Evolutionary conservation across 2,329 filamentous ascomycete genomes (phyloP), one percentile per base, ranked within the genome.

Genomic region (Epichloe elymi): DNA sequence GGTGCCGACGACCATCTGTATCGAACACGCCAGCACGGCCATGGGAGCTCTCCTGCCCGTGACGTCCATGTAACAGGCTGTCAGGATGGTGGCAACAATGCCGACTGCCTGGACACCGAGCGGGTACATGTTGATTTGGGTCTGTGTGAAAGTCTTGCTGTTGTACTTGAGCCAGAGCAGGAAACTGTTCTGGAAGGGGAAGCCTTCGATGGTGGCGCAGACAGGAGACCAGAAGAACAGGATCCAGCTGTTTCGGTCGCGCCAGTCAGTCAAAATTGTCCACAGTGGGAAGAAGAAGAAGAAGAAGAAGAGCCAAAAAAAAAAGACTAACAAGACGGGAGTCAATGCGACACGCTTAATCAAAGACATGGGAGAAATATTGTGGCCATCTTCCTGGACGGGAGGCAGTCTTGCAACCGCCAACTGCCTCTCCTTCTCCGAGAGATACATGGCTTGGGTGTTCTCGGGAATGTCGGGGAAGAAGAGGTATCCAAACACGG

Each of bases 381-480:
- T 20, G 40, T 42, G 40, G 11, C 40, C 11, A 6, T 42, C 19
- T 42, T 42, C 14, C 12, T 26, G 40, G 11, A 42, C 5, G 12
- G 17, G 12, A 5, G 17, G 40, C 40, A 14, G 40, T 20, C 40
- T 42, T 14, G 40, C 40, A 0, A 66, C 52, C 0, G 75, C 75
- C 2, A 73, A 67, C 2, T 58, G 57, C 39, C 70, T 70, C 59
- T 73, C 74, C 4, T 71, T 70, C 0, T 72, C 70, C 1, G 67
- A 67, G 14, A 79, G 64, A 14, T 66, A 66, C 42, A 67, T 67
- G 0, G 70, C 71, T 1, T 66, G 65, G 1, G 73, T 67, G 0
- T 74, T 76, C 20, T 72, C 70, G 0, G 65, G 76, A 60, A 53
- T 76, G 17, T 68, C 65, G 1, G 67, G 67, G 44, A 69, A 68